These are phyloP conservation scores for Yamadazyma kanchanaburiensis DNA, from an alignment of 1,139 yeast species.

Conservation along the genomic window DNA sequence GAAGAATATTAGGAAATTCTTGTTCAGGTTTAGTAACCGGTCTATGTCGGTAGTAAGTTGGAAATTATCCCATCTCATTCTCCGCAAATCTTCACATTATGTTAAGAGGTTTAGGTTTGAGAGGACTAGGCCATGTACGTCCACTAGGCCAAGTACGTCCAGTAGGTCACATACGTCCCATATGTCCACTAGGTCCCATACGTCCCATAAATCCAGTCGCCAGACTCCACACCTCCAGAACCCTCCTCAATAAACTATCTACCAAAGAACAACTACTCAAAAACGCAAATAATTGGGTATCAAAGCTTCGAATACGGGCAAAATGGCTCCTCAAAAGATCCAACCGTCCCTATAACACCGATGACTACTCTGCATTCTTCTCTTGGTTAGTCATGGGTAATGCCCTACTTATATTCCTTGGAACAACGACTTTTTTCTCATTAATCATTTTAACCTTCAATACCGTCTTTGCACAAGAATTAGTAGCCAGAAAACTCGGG, in stretches of 20 bases:
- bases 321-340: slow-evolving; percentile 65
- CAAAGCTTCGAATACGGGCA: slow-evolving; percentile 53
- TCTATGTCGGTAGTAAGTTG: too few relatives aligned
- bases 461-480: slow-evolving; percentile 87
- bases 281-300: slow-evolving; percentile 46
- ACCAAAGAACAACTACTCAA: slow-evolving; percentile 54
- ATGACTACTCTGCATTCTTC: slow-evolving; percentile 83
- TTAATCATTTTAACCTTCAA: slow-evolving; percentile 73
- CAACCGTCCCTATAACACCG: slow-evolving; percentile 73
- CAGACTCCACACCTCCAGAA: not conserved
- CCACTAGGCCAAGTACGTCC: too few relatives aligned
- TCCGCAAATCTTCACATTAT: too few relatives aligned
- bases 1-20: too few relatives aligned
- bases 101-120: too few relatives aligned
- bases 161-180: too few relatives aligned
- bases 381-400: slow-evolving; percentile 92
- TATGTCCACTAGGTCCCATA: not conserved
- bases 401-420: slow-evolving; percentile 69
- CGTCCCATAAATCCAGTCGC: not conserved
- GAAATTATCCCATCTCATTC: too few relatives aligned
- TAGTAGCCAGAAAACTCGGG: slow-evolving; percentile 78
- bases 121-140: too few relatives aligned
- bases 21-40: too few relatives aligned
- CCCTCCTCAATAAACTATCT: slow-evolving; percentile 1
- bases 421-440: slow-evolving; percentile 88